Evolutionary conservation across 2,329 filamentous ascomycete genomes (phyloP), one percentile per base, ranked within the genome.

Genomic region (Fusarium fracticaudum): DNA sequence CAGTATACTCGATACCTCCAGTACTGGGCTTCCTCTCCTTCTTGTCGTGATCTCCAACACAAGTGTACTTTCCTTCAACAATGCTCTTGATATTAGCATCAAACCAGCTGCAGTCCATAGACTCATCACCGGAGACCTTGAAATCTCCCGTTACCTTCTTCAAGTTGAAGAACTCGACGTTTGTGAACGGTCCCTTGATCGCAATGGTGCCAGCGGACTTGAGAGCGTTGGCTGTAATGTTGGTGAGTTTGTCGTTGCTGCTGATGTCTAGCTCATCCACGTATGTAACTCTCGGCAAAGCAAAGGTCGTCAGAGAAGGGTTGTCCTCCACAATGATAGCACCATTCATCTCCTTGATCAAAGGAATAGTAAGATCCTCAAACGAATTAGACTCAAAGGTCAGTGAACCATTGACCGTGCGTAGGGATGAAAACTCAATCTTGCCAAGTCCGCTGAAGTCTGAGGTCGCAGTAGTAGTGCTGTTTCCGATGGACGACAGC

Each of bases 101-200:
- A n/a, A 79, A 78, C 78, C 78, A 79, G 61, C 76, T 79, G 58
- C 78, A 79, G 35, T 79, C 78, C 77, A 79, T 79, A 12, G 77
- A 76, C 44, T 78, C 72, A 37, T 67, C 69, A 13, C 78, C 78
- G 2, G 35, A 26, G 5, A 79, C 65, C 64, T 78, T 77, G 45
- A 79, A 79, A 40, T 79, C 78, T 3, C 78, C 78, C 1, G 75
- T 76, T 12, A 79, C 78, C 38, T 79, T 68, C 29, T 76, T 47
- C 11, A 79, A 55, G 6, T 64, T 67, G 26, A 79, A 79, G 45
- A 79, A 79, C 45, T 79, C 78, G 17, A 79, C 77, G 14, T 79
- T 72, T 8, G 69, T 77, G 5, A 79, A 66, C 1, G 75, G n/a
- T 6, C 78, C 78, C 44, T 76, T 74, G 33, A 79, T 60, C 8